Base-by-base conservation (phyloP, 805 yeast genomes). In the Candida hungchunana region DNA sequence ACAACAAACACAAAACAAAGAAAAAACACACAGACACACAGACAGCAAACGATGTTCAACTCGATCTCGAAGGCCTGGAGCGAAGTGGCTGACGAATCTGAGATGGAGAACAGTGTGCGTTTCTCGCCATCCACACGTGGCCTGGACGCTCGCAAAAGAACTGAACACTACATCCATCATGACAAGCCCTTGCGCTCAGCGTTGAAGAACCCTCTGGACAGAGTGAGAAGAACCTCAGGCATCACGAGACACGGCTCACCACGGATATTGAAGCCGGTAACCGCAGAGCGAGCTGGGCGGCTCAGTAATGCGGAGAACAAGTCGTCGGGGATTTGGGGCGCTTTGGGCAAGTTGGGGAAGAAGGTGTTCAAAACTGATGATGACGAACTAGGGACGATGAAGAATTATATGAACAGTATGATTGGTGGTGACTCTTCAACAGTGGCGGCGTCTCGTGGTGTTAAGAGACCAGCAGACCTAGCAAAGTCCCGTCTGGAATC, bases 341-440 rank as follows among this genome's bases (percentile, higher is more conserved):
- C 48, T 0, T 41, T 47, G 42, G 51, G 55, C 2, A 39, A 40
- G 29, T 25, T 50, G 24, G 51, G 53, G 1, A 40, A n/a, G n/a
- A n/a, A 44, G 24, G 45, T 39, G 26, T 34, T 50, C 19, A 36
- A 40, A 15, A 32, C 39, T 10, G 47, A 39, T 11, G 40, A 41
- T 14, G 18, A 22, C 3, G 56, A 51, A 31, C 29, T 51, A 17
- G 32, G 35, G 1, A 34, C 32, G 4, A 52, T 52, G 55, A 50
- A 47, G 39, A 37, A 14, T 18, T 50, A 51, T 29, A 47, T 45
- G 48, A 36, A 47, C 26, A 49, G 48, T 0, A 47, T 51, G 53
- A 42, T 52, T 10, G 26, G 36, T n/a, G n/a, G n/a, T n/a, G 27
- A 9, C 16, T 14, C 10, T 7, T 9, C n/a, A 13, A 9, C 7